Conservation (phyloP, 2,329 filamentous ascomycete genomes). For the Talaromyces sp. region DNA sequence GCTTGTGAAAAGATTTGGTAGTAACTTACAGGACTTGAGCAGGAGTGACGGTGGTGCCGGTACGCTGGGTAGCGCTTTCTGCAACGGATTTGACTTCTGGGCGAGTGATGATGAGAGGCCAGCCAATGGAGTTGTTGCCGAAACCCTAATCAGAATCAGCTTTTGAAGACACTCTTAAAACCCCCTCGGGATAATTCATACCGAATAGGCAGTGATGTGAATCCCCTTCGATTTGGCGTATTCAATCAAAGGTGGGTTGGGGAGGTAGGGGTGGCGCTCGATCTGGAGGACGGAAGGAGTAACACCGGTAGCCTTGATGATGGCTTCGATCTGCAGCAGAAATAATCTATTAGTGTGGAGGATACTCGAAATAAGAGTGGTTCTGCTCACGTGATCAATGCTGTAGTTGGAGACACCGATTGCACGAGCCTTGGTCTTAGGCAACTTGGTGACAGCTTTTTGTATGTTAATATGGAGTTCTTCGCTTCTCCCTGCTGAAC, state of each 20-base stretch:
- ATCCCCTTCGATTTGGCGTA: conserved; percentile 59
- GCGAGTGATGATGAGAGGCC: conserved; percentile 62
- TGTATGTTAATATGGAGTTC: background rate
- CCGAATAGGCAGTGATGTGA: conserved; percentile 61
- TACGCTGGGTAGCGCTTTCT: conserved; percentile 49
- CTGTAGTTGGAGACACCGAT: conserved; percentile 45
- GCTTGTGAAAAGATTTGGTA: background rate
- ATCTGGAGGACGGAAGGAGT: conserved; percentile 65
- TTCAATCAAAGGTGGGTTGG: conserved; percentile 56
- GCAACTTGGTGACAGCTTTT: conserved; percentile 43
- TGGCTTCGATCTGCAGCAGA: conserved; percentile 45
- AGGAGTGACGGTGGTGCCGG: conserved; percentile 32
- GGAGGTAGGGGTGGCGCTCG: conserved; percentile 65
- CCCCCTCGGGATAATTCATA: conserved; percentile 21
- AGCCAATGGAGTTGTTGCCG: conserved; percentile 57
- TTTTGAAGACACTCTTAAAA: background rate
- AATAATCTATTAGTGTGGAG: conserved; percentile 16
- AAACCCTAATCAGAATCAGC: conserved; percentile 42
- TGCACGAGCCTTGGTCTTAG: conserved; percentile 40
- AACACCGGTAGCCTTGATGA: conserved; percentile 54
- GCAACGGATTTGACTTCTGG: conserved; percentile 61
- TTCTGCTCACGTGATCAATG: conserved; percentile 31
- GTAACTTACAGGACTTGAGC: conserved; percentile 36
- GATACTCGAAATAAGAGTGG: background rate
- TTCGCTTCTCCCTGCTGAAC: background rate